Evolutionary conservation across 139 green algal genomes (phyloP), one percentile per base, ranked within the genome.

Genomic region (Pedinophyceae sp.): DNA sequence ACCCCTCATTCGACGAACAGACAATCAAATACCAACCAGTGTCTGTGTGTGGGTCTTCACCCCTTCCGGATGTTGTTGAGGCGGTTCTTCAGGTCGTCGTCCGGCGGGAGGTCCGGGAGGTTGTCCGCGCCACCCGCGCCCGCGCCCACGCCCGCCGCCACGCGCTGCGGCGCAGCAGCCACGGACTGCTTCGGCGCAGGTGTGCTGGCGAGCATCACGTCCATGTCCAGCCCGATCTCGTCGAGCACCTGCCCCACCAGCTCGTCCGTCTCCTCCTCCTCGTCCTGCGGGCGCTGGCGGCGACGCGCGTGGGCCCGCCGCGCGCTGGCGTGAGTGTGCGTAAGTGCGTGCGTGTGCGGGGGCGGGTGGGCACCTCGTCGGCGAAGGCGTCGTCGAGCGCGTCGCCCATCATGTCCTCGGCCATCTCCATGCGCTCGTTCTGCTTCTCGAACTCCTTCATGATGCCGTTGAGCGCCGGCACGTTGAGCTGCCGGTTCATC

Each of bases 371-470:
- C 6, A 10, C 2, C 51, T 83, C 82, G 74, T 88, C 87, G 34
- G 10, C 10, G 63, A 95, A 84, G 10, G 81, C 85, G 39, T 94
- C 87, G 60, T 97, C 91, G 16, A 97, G 77, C 2, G 88, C 87
- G 64, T 93, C 84, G 0, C 78, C 86, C 88, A 97, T 96, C 66
- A 94, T 85, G 49, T 97, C 90, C 55, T 69, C 78, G 0, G 84
- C 94, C 83, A 94, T 94, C 64, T 98, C 88, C 91, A 98, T 98
- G 17, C 64, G 68, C 64, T 95, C 86, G 58, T 98, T 98, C 73
- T 97, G 84, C 55, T 65, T 71, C 69, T 97, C 88, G 78, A 98
- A 98, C 58, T 98, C 91, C 16, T 71, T 71, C 81, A 97, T 89
- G 67, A 97, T 95, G 43, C 64, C 60, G 30, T 66, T 58, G 2